These are phyloP conservation scores for Pythium pyrilobum DNA, from an alignment of 352 stramenopile species.

Conservation along the genomic window DNA sequence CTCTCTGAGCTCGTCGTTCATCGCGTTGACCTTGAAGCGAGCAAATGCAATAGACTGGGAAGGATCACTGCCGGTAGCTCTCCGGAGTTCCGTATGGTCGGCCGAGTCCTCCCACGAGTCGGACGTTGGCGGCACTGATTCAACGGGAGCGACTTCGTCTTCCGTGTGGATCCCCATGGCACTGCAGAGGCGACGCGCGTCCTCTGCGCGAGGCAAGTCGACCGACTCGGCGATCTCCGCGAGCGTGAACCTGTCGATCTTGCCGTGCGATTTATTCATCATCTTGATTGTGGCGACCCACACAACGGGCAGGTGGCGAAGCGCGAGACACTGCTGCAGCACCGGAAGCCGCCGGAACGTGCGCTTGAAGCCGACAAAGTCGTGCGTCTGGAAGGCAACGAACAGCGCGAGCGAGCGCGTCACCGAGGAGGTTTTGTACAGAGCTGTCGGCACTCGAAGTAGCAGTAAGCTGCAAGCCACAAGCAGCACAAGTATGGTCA, in stretches of 20 bases:
- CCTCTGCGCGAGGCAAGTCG: constrained; percentile 9
- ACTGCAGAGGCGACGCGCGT: constrained; percentile 29
- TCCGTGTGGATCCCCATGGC: constrained; percentile 42
- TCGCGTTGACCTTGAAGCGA: constrained; percentile 13
- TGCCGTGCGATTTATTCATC: constrained; percentile 62
- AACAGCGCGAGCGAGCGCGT: constrained; percentile 39
- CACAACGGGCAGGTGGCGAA: constrained; percentile 36
- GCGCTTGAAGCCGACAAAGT: constrained; percentile 30
- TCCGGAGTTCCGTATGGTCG: neutral
- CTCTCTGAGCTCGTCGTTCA: constrained; percentile 4
- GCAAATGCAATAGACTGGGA: neutral
- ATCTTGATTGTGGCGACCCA: constrained; percentile 31
- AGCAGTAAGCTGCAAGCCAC: constrained; percentile 37
- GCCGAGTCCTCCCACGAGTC: constrained; percentile 4
- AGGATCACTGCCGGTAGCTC: neutral
- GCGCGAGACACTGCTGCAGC: constrained; percentile 33
- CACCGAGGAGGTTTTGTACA: neutral
- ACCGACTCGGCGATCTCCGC: constrained; percentile 35
- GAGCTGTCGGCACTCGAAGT: constrained; percentile 19
- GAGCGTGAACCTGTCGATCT: constrained; percentile 48
- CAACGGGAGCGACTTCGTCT: neutral
- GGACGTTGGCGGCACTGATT: neutral
- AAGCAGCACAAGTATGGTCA: too few relatives aligned
- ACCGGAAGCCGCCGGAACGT: constrained; percentile 25
- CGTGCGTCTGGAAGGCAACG: constrained; percentile 43